phyloP scores from a whole-genome alignment of 345 rosid genomes.

The Camelina sativa region DNA sequence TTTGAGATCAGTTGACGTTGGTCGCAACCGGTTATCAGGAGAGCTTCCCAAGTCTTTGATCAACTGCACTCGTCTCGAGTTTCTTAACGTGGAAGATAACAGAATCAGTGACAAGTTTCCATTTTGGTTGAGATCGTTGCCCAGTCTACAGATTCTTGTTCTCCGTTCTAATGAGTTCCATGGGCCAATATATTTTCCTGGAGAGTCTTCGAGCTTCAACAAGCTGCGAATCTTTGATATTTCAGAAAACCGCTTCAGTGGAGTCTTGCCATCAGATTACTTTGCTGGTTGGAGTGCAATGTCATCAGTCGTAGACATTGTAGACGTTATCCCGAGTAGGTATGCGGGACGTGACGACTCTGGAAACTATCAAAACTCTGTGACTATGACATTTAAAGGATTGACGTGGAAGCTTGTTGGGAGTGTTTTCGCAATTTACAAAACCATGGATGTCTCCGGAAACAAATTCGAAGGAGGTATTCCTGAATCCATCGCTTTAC shows the following conservation, averaged over 20 bases:
- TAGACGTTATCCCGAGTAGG: neutral
- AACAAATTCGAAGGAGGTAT: conserved; percentile 17
- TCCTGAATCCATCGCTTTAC: neutral
- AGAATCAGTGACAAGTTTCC: conserved; percentile 45
- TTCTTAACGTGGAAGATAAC: conserved; percentile 50
- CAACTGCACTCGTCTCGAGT: conserved; percentile 47
- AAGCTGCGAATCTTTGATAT: conserved; percentile 54
- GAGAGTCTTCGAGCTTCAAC: neutral
- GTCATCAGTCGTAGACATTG: neutral
- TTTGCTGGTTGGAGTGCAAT: conserved; percentile 14
- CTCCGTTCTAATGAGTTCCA: conserved; percentile 51
- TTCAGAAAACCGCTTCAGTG: conserved; percentile 42
- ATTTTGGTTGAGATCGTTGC: conserved; percentile 39
- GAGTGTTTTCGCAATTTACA: conserved; percentile 2
- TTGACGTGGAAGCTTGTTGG: neutral
- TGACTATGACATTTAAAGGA: conserved; percentile 3
- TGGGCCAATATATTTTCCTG: conserved; percentile 40
- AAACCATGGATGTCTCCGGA: conserved; percentile 18
- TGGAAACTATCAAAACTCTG: neutral
- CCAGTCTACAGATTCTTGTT: conserved; percentile 46
- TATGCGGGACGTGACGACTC: no score
- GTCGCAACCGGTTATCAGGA: conserved; percentile 41
- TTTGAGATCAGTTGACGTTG: conserved; percentile 24
- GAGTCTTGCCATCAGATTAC: neutral
- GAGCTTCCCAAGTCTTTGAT: conserved; percentile 43